These are phyloP conservation scores for Podospora fimiseda DNA, from an alignment of 495 filamentous ascomycete genomes.

Conservation along the genomic window DNA sequence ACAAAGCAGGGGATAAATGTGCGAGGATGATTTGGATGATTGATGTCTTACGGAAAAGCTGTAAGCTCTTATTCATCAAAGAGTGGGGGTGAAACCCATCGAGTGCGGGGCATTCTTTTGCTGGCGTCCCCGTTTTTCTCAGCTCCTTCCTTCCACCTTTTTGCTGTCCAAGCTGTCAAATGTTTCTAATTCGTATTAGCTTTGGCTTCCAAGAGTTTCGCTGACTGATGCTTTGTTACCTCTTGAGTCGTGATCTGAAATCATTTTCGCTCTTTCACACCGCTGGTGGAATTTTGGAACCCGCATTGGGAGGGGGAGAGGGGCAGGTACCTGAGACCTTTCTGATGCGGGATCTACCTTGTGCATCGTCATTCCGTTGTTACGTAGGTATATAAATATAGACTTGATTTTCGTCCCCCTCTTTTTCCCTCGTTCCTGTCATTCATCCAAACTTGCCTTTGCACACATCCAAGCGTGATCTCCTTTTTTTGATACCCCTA, in stretches of 20 bases:
- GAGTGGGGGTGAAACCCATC: background rate
- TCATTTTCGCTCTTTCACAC: too few species aligned
- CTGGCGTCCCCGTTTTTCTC: too few species aligned
- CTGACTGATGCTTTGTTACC: background rate
- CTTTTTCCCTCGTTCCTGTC: background rate
- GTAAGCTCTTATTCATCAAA: slow-evolving; percentile 25
- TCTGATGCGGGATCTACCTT: slow-evolving; percentile 6
- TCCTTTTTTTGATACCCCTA: slow-evolving; percentile 11
- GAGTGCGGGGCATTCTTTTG: background rate
- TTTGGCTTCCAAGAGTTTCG: too few species aligned
- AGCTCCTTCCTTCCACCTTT: too few species aligned
- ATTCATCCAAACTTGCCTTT: background rate
- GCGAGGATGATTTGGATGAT: background rate
- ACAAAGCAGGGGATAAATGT: background rate
- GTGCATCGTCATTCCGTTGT: background rate
- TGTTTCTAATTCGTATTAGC: too few species aligned
- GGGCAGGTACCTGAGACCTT: slow-evolving; percentile 1
- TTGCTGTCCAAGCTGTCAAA: too few species aligned
- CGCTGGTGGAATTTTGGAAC: too few species aligned
- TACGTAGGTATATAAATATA: slow-evolving; percentile 5
- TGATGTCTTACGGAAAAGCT: background rate
- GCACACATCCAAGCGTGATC: background rate
- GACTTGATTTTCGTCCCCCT: background rate
- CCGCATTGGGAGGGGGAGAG: background rate
- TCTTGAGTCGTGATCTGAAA: background rate